These are phyloP conservation scores for Myochromella boudieri DNA, from an alignment of 768 basidiomycete species.

Conservation along the genomic window DNA sequence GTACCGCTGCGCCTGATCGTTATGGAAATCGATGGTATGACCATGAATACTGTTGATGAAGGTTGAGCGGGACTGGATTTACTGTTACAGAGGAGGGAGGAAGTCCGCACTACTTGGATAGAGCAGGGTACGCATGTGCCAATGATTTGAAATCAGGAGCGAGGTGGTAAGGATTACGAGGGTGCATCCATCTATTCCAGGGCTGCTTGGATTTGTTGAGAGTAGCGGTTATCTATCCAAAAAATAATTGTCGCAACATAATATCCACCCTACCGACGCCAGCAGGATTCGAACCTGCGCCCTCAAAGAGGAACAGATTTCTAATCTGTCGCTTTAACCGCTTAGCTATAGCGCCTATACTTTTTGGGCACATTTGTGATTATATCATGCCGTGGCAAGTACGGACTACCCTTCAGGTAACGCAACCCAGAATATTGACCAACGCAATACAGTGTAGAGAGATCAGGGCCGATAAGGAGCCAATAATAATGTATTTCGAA, in stretches of 20 bases:
- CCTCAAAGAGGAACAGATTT: conserved; percentile 51
- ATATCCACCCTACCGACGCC: conserved; percentile 34
- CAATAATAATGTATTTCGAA: no score
- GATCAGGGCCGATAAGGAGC: no score
- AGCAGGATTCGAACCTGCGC: conserved; percentile 60
- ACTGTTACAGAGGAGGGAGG: neutral
- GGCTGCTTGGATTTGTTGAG: neutral
- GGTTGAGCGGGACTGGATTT: neutral
- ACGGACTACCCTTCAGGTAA: no score
- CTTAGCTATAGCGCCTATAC: conserved; percentile 75
- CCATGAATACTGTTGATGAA: conserved; percentile 13
- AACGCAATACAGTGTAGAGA: no score
- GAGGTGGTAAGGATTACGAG: conserved; percentile 37
- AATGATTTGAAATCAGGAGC: conserved; percentile 59
- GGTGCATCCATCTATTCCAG: conserved; percentile 34
- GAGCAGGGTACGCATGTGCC: conserved; percentile 53
- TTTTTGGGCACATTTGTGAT: no score
- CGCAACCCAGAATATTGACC: no score
- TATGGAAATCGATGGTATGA: conserved; percentile 71
- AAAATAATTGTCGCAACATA: neutral
- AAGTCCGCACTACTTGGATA: conserved; percentile 14
- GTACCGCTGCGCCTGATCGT: conserved; percentile 70
- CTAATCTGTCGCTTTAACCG: conserved; percentile 79
- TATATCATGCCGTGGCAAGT: no score
- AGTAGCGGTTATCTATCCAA: neutral